Percentiles rank a stretch among this genome's conserved stretches.
Conservation (phyloP, 192 early-diverging fungal species). For the Diversispora eburnea region DNA sequence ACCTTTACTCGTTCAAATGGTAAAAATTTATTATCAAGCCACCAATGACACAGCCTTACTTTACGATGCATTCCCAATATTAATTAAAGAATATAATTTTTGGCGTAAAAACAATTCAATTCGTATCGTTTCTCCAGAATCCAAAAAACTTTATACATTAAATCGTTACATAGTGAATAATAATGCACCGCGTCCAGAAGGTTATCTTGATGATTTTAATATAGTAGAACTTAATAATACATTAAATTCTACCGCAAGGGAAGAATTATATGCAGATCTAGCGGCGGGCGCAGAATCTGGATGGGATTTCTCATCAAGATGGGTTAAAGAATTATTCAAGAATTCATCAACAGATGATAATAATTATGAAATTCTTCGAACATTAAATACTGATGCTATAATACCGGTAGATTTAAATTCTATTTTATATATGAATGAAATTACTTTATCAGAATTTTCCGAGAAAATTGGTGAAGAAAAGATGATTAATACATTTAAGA, state of each 20-base stretch:
- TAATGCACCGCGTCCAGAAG: conserved; percentile 60
- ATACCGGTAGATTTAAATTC: conserved; percentile 72
- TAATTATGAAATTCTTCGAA: conserved; percentile 40
- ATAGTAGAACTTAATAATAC: conserved; percentile 44
- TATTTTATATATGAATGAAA: conserved; percentile 59
- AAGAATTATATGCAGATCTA: conserved; percentile 56
- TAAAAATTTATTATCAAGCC: conserved; percentile 51
- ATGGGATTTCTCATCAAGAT: conserved; percentile 68
- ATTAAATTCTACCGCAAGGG: conserved; percentile 30
- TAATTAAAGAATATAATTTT: conserved; percentile 60
- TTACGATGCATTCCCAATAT: conserved; percentile 44
- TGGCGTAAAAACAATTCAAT: conserved; percentile 58
- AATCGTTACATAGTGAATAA: conserved; percentile 57
- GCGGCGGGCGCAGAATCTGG: conserved; percentile 71
- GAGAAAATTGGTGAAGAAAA: conserved; percentile 10
- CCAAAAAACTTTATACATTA: conserved; percentile 37
- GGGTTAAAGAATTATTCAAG: conserved; percentile 37
- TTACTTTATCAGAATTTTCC: conserved; percentile 36
- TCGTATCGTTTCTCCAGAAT: conserved; percentile 24
- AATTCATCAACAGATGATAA: neutral
- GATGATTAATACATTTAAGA: conserved; percentile 29
- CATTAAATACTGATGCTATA: conserved; percentile 53
- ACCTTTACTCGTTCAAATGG: conserved; percentile 70
- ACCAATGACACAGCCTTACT: conserved; percentile 50
- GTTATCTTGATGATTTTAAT: conserved; percentile 56